Conservation (phyloP, 1,284 basidiomycete species). For the Malassezia yamatoensis region DNA sequence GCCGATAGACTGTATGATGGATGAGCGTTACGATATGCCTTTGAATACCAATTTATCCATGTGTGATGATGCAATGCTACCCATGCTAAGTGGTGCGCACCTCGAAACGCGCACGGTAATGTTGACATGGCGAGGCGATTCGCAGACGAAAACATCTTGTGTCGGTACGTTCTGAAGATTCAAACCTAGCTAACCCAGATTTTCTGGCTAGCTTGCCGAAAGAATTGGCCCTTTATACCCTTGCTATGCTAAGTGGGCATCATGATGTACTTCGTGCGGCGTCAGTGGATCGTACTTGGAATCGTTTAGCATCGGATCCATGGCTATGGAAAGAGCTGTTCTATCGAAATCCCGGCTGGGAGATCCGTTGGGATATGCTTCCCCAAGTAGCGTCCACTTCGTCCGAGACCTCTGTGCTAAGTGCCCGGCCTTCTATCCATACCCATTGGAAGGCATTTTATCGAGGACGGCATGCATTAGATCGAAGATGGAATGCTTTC, state of each 20-base stretch:
- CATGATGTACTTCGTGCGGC: slow-evolving; percentile 6
- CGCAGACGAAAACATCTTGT: neutral
- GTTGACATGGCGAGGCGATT: too few relatives aligned
- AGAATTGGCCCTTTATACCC: slow-evolving; percentile 10
- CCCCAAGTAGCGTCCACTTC: neutral
- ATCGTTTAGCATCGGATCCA: slow-evolving; percentile 2
- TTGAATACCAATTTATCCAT: too few relatives aligned
- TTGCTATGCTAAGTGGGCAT: neutral
- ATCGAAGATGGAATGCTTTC: slow-evolving; percentile 8
- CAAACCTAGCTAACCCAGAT: neutral
- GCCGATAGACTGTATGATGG: too few relatives aligned
- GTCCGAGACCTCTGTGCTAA: neutral
- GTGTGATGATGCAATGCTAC: too few relatives aligned
- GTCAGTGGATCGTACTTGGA: slow-evolving; percentile 3
- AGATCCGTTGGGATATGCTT: neutral
- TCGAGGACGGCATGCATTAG: slow-evolving; percentile 7
- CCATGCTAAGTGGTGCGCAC: too few relatives aligned
- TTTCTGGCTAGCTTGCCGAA: slow-evolving; percentile 5
- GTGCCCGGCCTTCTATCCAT: neutral
- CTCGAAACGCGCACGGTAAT: too few relatives aligned
- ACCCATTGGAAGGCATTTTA: slow-evolving; percentile 6
- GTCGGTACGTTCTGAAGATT: neutral
- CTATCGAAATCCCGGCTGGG: slow-evolving; percentile 2
- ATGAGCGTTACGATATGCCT: too few relatives aligned
- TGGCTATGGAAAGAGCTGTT: slow-evolving; percentile 10